Percentiles rank a stretch among this genome's conserved stretches.
These are phyloP conservation scores for Protostelium mycophagum DNA, from an alignment of 78 protist species.

Conservation along the genomic window DNA sequence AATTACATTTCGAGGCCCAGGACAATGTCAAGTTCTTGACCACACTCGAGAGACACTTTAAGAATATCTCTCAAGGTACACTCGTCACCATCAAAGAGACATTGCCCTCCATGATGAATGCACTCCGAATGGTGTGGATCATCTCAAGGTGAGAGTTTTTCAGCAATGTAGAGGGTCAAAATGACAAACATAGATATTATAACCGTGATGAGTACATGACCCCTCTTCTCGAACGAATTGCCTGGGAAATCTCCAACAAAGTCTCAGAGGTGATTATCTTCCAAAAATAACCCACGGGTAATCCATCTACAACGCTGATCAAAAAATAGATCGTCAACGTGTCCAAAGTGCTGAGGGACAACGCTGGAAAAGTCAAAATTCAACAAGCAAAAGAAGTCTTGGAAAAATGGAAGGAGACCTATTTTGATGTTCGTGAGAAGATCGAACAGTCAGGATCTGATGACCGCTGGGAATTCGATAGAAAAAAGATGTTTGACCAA, in stretches of 20 bases:
- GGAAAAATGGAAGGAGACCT: conserved; percentile 28
- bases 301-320: too few species aligned
- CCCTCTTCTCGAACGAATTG: conserved; percentile 71
- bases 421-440: conserved; percentile 44
- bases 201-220: conserved; percentile 77
- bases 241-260: conserved; percentile 40
- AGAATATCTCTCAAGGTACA: conserved; percentile 39
- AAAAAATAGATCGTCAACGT: background rate
- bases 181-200: conserved; percentile 43
- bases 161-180: background rate
- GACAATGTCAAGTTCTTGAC: conserved; percentile 88
- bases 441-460: conserved; percentile 71
- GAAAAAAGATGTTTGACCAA: conserved; percentile 53
- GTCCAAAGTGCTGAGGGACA: background rate
- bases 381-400: conserved; percentile 8
- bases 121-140: conserved; percentile 91
- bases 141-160: conserved; percentile 46
- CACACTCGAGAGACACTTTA: conserved; percentile 92
- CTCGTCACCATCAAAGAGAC: conserved; percentile 51
- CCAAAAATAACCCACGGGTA: too few species aligned
- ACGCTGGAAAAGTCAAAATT: conserved; percentile 16
- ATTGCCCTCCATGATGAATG: conserved; percentile 75
- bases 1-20: conserved; percentile 71
- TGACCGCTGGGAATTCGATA: conserved; percentile 86
- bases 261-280: conserved; percentile 16